These are phyloP conservation scores for Wickerhamiella sorbophila DNA, from an alignment of 805 yeast species.

Conservation along the genomic window DNA sequence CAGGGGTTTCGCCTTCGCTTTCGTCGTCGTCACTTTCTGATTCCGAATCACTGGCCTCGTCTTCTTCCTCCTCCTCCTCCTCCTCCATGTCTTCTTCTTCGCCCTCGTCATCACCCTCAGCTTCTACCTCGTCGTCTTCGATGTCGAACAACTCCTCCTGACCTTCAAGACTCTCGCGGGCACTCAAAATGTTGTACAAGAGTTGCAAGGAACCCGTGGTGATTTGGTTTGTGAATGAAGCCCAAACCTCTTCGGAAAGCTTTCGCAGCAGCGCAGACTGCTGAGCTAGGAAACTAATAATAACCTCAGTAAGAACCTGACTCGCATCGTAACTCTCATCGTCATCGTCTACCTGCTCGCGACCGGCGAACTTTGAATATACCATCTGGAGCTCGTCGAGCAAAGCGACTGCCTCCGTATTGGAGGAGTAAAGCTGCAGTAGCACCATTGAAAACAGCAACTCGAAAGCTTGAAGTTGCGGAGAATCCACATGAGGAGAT, in stretches of 20 bases:
- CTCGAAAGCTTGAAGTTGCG: conserved; percentile 53
- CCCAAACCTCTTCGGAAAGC: conserved; percentile 43
- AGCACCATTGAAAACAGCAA: conserved; percentile 61
- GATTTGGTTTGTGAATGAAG: conserved; percentile 36
- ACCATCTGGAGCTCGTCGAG: conserved; percentile 58
- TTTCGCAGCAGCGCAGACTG: conserved; percentile 44
- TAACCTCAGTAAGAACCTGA: conserved; percentile 42
- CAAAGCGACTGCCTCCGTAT: conserved; percentile 57
- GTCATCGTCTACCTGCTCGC: conserved; percentile 23
- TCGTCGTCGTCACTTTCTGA: conserved; percentile 28
- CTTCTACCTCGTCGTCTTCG: conserved; percentile 35
- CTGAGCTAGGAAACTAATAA: conserved; percentile 43
- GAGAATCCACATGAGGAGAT: conserved; percentile 25
- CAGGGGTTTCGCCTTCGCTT: conserved; percentile 18
- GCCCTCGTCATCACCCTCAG: conserved; percentile 26
- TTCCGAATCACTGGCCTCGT: conserved; percentile 27
- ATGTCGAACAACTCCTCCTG: conserved; percentile 61
- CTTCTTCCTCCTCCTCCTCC: conserved; percentile 27
- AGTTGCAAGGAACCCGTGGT: conserved; percentile 33
- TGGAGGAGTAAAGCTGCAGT: conserved; percentile 60
- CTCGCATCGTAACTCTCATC: conserved; percentile 30
- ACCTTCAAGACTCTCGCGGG: conserved; percentile 73
- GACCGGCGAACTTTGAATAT: conserved; percentile 33
- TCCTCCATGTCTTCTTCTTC: conserved; percentile 29
- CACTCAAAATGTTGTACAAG: conserved; percentile 39